Conservation (phyloP, 176 grass and related monocot species). For the Oryza punctata region DNA sequence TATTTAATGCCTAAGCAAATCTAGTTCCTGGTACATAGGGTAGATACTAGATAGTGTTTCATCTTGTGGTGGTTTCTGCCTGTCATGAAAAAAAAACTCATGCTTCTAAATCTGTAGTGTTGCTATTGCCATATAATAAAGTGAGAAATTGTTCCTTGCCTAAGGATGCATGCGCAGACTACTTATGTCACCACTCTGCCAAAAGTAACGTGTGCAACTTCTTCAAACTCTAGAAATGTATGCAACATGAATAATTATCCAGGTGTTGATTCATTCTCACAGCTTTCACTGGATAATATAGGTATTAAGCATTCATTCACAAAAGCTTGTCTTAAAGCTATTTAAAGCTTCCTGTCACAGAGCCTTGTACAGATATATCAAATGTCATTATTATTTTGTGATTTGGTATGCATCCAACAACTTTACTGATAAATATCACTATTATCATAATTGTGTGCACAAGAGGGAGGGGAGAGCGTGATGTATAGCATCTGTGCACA, state of each 20-base stretch:
- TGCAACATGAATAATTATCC: neutral
- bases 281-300: too few relatives aligned
- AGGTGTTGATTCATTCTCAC: neutral
- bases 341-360: neutral
- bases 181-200: neutral
- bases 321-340: neutral
- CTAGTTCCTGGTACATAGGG: neutral
- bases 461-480: neutral
- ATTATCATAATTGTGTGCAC: too few relatives aligned
- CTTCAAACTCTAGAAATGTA: neutral
- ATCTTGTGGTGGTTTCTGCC: neutral
- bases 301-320: neutral
- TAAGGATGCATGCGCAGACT: neutral
- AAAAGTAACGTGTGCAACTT: neutral
- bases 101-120: neutral
- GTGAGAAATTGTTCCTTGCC: neutral
- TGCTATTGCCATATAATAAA: neutral
- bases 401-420: neutral
- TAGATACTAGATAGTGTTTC: neutral
- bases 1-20: neutral
- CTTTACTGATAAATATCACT: neutral
- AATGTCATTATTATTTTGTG: too few relatives aligned
- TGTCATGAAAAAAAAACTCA: neutral
- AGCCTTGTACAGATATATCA: neutral
- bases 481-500: neutral